Percentiles rank a stretch among this genome's conserved stretches.
phyloP scores from a whole-genome alignment of 176 grass and related monocot species.

The Thinopyrum elongatum region DNA sequence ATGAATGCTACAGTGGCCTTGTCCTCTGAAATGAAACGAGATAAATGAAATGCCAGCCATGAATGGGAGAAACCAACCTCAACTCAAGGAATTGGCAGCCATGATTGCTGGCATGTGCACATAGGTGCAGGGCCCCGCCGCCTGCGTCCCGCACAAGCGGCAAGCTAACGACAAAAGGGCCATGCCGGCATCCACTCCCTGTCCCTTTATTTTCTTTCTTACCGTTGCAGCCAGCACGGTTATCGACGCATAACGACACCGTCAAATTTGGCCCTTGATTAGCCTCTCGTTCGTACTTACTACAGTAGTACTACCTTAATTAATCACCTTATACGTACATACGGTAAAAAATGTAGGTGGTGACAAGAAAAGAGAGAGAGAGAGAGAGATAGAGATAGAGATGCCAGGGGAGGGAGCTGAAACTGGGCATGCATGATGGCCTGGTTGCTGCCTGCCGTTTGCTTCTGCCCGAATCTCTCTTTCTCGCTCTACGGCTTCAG shows the following conservation, averaged over 20 bases:
- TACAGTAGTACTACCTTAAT: background rate
- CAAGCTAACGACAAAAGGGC: background rate
- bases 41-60: background rate
- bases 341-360: background rate
- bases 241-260: background rate
- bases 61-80: background rate
- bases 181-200: background rate
- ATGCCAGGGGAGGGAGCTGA: background rate
- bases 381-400: too few relatives aligned
- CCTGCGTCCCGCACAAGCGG: slow-evolving; percentile 5
- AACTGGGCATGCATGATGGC: background rate
- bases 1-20: too few relatives aligned
- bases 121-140: background rate
- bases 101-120: background rate
- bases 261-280: background rate
- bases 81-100: background rate
- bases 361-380: too few relatives aligned
- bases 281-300: background rate
- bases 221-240: background rate
- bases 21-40: background rate
- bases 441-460: background rate
- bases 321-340: background rate
- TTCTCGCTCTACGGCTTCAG: background rate
- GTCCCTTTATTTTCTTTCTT: background rate
- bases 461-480: background rate